These are phyloP conservation scores for Beauveria asiatica DNA, from an alignment of 2,329 filamentous ascomycete genomes.

Conservation along the genomic window DNA sequence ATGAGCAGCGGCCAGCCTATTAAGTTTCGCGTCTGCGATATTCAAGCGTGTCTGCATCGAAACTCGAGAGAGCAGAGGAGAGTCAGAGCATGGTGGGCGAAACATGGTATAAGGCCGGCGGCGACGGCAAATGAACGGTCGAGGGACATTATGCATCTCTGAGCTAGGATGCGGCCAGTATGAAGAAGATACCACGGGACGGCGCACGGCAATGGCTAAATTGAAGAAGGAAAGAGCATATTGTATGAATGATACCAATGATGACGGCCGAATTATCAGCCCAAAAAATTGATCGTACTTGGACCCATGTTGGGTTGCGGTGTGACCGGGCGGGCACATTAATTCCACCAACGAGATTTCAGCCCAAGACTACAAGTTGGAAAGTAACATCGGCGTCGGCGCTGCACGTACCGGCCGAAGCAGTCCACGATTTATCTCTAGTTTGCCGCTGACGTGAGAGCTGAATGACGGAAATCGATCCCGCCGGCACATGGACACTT, in stretches of 20 bases:
- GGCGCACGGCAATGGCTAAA: not conserved
- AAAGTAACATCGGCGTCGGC: not conserved
- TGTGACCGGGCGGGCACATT: not conserved
- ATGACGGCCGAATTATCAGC: too few relatives aligned
- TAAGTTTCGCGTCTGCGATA: constrained; percentile 91
- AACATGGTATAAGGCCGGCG: constrained; percentile 47
- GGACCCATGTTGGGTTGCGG: too few relatives aligned
- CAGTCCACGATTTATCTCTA: not conserved
- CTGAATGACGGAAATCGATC: not conserved
- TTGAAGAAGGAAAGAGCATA: too few relatives aligned
- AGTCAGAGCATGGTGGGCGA: constrained; percentile 80
- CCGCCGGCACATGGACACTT: not conserved
- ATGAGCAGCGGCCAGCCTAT: constrained; percentile 58
- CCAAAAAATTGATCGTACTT: too few relatives aligned
- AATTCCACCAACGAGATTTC: not conserved
- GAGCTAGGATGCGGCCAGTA: not conserved
- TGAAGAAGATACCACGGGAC: not conserved
- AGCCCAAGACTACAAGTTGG: not conserved
- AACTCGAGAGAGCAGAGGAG: constrained; percentile 65
- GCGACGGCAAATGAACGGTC: not conserved
- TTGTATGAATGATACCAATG: too few relatives aligned
- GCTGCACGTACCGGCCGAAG: not conserved
- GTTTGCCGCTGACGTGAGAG: constrained; percentile 1
- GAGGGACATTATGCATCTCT: not conserved
- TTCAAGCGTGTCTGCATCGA: constrained; percentile 90